These are phyloP conservation scores for Syncephalastrum racemosum DNA, from an alignment of 371 early-diverging fungal species.

Conservation along the genomic window DNA sequence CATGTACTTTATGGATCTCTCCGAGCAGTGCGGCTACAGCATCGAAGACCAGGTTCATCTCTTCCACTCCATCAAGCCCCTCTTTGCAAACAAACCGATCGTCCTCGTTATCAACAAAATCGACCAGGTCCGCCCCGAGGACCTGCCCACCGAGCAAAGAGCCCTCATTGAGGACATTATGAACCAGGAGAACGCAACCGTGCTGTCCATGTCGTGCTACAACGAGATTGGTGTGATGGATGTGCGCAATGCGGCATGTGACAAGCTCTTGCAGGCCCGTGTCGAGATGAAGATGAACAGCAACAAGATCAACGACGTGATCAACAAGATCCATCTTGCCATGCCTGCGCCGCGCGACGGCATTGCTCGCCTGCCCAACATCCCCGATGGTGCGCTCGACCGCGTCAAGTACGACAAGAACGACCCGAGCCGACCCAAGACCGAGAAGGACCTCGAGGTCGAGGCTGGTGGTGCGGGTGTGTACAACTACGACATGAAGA, in stretches of 20 bases:
- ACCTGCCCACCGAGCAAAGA: constrained; percentile 75
- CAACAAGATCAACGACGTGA: constrained; percentile 86
- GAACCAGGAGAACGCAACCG: constrained; percentile 68
- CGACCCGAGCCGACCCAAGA: constrained; percentile 81
- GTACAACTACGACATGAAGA: constrained; percentile 91
- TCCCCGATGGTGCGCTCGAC: constrained; percentile 77
- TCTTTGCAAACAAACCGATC: constrained; percentile 98
- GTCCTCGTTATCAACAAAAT: constrained; percentile 98
- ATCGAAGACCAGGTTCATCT: constrained; percentile 93
- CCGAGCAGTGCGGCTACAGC: constrained; percentile 99
- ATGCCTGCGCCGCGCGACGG: constrained; percentile 87
- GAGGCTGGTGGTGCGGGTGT: constrained; percentile 97
- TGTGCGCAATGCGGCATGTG: constrained; percentile 92
- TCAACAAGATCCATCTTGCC: constrained; percentile 95
- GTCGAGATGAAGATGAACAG: constrained; percentile 95
- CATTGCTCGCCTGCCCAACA: constrained; percentile 77
- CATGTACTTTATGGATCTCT: constrained; percentile 99
- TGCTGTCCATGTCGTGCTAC: constrained; percentile 86
- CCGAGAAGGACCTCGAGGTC: constrained; percentile 90
- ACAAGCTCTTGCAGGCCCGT: constrained; percentile 87
- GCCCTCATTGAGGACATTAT: constrained; percentile 74
- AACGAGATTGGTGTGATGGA: constrained; percentile 97
- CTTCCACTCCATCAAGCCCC: constrained; percentile 96
- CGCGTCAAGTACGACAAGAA: constrained; percentile 74
- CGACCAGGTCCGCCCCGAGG: constrained; percentile 81